Evolutionary conservation across 2,329 filamentous ascomycete species (phyloP).

Genomic region (Madurella fahalii): DNA sequence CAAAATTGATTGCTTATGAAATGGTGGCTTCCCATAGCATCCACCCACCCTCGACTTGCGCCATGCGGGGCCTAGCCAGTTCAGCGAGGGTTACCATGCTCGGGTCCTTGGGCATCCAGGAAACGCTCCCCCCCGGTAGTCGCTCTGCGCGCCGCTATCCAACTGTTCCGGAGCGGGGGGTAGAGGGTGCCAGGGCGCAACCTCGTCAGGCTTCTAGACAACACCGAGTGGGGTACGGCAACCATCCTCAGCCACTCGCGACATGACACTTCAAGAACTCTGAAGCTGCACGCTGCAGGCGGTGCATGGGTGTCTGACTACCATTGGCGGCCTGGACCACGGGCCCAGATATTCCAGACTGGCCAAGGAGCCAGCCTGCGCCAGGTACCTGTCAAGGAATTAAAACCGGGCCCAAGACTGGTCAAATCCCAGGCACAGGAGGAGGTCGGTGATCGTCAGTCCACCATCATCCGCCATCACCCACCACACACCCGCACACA

Average conservation of each 20-base stretch:
- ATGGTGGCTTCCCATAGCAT: conserved; percentile 10
- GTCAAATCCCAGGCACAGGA: conserved; percentile 7
- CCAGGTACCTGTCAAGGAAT: conserved; percentile 4
- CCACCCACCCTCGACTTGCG: conserved; percentile 4
- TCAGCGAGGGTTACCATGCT: conserved; percentile 8
- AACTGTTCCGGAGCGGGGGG: conserved; percentile 15
- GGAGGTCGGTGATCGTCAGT: conserved; percentile 4
- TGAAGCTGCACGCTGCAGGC: conserved; percentile 24
- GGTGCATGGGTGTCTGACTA: conserved; percentile 19
- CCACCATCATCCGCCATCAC: conserved; percentile 3
- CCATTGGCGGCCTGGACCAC: conserved; percentile 16
- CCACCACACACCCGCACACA: background rate
- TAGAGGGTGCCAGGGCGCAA: conserved; percentile 10
- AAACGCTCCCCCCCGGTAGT: conserved; percentile 2
- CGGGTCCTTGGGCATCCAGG: conserved; percentile 18
- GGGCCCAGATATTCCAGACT: conserved; percentile 13
- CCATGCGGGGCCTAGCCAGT: conserved; percentile 15
- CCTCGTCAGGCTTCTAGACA: conserved; percentile 25
- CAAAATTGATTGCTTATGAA: conserved; percentile 12
- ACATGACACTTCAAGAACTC: conserved; percentile 26
- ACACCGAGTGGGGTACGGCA: conserved; percentile 20
- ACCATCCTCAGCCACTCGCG: conserved; percentile 24
- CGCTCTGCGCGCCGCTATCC: conserved; percentile 20
- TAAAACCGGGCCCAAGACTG: background rate
- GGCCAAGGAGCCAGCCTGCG: conserved; percentile 4